phyloP scores from a whole-genome alignment of 257 asterid genomes.

The Ajuga chamaepitys region DNA sequence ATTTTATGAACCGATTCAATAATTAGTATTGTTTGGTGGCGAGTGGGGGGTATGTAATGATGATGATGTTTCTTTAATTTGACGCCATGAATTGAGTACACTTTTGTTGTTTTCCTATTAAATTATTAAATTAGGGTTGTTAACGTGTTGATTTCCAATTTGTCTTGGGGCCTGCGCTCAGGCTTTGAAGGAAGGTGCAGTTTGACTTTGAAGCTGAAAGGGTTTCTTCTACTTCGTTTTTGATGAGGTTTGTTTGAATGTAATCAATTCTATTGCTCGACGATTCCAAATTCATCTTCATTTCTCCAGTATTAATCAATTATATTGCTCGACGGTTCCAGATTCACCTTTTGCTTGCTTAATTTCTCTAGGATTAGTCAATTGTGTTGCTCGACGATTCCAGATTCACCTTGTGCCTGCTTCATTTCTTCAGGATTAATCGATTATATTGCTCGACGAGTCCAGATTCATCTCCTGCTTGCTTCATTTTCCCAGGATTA shows the following conservation, averaged over 20 bases:
- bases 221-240: slow-evolving; percentile 15
- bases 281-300: no score
- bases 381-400: no score
- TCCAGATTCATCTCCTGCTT: no score
- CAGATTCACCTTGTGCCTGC: no score
- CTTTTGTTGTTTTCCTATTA: slow-evolving; percentile 16
- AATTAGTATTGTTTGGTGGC: slow-evolving; percentile 30
- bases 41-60: slow-evolving; percentile 26
- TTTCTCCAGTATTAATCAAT: no score
- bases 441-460: no score
- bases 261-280: no score
- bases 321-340: no score
- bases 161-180: slow-evolving; percentile 22
- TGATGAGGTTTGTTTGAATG: slow-evolving; percentile 16
- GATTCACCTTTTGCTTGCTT: no score
- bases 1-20: slow-evolving; percentile 20
- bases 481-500: no score
- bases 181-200: slow-evolving; percentile 49
- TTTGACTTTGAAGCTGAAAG: slow-evolving; percentile 58
- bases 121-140: background rate
- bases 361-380: no score
- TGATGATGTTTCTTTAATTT: slow-evolving; percentile 43
- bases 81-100: slow-evolving; percentile 26
- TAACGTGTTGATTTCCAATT: slow-evolving; percentile 22
- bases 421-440: slow-evolving; percentile 19